Percentiles rank a stretch among this genome's conserved stretches.
phyloP scores from a whole-genome alignment of 768 basidiomycete species.

The Lentinula guzmanii region DNA sequence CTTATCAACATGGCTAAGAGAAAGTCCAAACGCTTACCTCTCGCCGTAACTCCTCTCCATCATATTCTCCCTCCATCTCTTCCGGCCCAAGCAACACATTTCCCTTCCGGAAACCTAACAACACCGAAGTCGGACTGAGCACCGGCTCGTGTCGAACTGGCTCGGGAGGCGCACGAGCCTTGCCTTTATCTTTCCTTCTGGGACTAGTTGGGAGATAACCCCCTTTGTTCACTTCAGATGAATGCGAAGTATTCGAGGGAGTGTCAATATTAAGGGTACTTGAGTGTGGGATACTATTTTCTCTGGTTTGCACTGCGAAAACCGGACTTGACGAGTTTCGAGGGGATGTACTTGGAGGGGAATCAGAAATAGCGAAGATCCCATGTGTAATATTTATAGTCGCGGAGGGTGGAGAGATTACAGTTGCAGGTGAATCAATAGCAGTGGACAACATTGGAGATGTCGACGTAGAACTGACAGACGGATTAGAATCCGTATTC shows the following conservation, averaged over 20 bases:
- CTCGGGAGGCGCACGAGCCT: constrained; percentile 63
- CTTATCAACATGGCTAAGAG: too few relatives aligned
- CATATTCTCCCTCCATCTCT: too few relatives aligned
- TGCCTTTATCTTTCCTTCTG: constrained; percentile 73
- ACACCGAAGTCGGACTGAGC: too few relatives aligned
- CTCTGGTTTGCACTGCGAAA: constrained; percentile 24
- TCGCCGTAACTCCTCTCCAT: too few relatives aligned
- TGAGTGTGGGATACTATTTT: constrained; percentile 6
- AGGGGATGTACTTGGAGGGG: neutral
- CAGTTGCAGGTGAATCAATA: neutral
- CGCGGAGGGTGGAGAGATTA: neutral
- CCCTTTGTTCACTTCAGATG: too few relatives aligned
- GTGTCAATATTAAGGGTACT: too few relatives aligned
- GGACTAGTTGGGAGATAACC: too few relatives aligned
- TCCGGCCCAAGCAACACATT: too few relatives aligned
- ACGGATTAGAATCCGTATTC: neutral
- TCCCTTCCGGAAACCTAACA: too few relatives aligned
- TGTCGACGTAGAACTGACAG: neutral
- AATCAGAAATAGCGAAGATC: neutral
- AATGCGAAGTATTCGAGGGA: too few relatives aligned
- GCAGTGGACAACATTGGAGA: neutral
- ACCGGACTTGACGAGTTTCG: neutral
- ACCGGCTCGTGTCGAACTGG: constrained; percentile 64
- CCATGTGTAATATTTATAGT: neutral
- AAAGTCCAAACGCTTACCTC: too few relatives aligned